These are phyloP conservation scores for Puccinellia tenuiflora DNA, from an alignment of 176 grass and related monocot species.

Conservation along the genomic window DNA sequence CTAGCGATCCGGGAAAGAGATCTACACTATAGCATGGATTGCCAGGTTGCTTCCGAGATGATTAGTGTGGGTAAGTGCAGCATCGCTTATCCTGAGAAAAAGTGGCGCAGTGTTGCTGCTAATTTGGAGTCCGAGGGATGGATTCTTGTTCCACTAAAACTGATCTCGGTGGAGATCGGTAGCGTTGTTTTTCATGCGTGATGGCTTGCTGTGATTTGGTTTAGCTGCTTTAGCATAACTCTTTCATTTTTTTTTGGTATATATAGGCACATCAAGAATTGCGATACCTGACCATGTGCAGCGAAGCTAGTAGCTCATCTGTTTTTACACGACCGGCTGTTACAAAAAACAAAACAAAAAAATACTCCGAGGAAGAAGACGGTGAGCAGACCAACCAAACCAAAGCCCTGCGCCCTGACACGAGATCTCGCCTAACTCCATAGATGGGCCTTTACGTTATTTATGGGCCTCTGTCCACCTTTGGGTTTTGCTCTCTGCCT, in stretches of 20 bases:
- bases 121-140: neutral
- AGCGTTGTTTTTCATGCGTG: neutral
- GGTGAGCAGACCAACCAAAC: too few relatives aligned
- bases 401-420: too few relatives aligned
- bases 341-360: too few relatives aligned
- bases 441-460: too few relatives aligned
- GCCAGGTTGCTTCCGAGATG: neutral
- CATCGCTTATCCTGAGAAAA: neutral
- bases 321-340: too few relatives aligned
- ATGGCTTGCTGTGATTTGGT: neutral
- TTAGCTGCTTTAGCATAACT: neutral
- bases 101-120: neutral
- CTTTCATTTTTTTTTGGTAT: neutral
- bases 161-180: neutral
- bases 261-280: neutral
- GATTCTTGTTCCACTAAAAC: neutral
- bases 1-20: neutral
- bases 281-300: neutral
- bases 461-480: too few relatives aligned
- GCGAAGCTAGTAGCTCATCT: too few relatives aligned
- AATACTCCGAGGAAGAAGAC: too few relatives aligned
- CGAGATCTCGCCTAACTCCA: too few relatives aligned
- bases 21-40: neutral
- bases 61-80: neutral
- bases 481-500: too few relatives aligned